These are phyloP conservation scores for Coemansia sp. DNA, from an alignment of 192 early-diverging fungal species.

Conservation along the genomic window DNA sequence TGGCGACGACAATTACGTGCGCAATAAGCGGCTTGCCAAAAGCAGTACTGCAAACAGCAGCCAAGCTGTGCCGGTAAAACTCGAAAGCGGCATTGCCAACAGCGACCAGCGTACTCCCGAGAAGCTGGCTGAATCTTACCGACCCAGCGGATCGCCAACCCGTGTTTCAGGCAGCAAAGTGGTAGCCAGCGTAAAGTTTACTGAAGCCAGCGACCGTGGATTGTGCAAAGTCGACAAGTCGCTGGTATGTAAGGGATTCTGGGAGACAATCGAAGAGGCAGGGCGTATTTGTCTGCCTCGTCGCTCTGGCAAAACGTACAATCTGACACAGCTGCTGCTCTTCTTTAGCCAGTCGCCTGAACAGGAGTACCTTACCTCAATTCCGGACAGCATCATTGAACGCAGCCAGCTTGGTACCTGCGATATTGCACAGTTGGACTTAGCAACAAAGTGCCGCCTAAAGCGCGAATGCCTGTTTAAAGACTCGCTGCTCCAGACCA, in stretches of 20 bases:
- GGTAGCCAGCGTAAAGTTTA: constrained; percentile 20
- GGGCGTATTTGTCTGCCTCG: constrained; percentile 34
- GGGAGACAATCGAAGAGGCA: constrained; percentile 27
- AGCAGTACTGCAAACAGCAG: no score
- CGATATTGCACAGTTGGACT: constrained; percentile 4
- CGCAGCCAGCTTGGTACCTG: not conserved
- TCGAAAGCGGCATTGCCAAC: no score
- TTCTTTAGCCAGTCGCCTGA: constrained; percentile 32
- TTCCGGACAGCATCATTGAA: constrained; percentile 12
- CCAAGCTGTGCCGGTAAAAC: no score
- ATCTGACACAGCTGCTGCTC: constrained; percentile 36
- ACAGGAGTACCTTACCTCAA: not conserved
- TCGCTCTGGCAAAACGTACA: constrained; percentile 43
- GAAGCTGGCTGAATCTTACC: constrained; percentile 18
- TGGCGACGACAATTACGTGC: no score
- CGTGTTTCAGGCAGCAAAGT: constrained; percentile 37
- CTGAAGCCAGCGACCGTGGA: constrained; percentile 4
- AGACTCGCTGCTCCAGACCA: constrained; percentile 20
- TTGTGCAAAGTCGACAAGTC: constrained; percentile 44
- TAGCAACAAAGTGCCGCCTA: constrained; percentile 20
- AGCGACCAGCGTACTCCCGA: not conserved
- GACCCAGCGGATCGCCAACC: constrained; percentile 36
- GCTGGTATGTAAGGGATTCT: constrained; percentile 37
- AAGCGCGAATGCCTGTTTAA: constrained; percentile 35
- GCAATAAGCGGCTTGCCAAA: no score